A percentile compares a stretch with the other conserved stretches of the same genome.
These are phyloP conservation scores for Hyaloscypha finlandica DNA, from an alignment of 495 filamentous ascomycete species.

Conservation along the genomic window DNA sequence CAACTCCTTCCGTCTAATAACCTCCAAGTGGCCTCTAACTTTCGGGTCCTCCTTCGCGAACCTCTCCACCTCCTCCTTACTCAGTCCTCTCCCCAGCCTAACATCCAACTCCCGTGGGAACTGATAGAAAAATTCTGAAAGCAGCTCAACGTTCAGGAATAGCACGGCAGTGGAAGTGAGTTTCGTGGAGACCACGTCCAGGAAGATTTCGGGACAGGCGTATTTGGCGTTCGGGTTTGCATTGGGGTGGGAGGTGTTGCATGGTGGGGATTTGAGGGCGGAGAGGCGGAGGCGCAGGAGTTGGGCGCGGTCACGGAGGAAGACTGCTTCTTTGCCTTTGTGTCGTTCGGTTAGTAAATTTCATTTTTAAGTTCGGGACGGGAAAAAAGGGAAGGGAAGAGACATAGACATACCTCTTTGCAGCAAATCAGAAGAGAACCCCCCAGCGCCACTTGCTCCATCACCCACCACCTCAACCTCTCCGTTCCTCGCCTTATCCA, in stretches of 20 bases:
- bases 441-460: conserved; percentile 81
- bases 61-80: conserved; percentile 74
- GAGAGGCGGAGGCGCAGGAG: conserved; percentile 86
- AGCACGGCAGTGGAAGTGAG: conserved; percentile 92
- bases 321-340: conserved; percentile 83
- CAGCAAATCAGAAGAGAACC: conserved; percentile 83
- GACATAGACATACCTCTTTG: conserved; percentile 61
- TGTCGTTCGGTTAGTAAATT: conserved; percentile 2
- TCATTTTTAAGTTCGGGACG: neutral
- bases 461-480: conserved; percentile 83
- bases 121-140: conserved; percentile 95
- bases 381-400: neutral
- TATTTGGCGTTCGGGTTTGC: conserved; percentile 82
- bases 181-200: conserved; percentile 95
- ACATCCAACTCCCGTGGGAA: conserved; percentile 92
- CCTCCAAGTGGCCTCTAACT: conserved; percentile 83
- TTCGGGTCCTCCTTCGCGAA: conserved; percentile 94
- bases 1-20: conserved; percentile 88
- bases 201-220: conserved; percentile 94
- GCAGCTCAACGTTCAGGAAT: conserved; percentile 95
- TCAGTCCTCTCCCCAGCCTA: conserved; percentile 80
- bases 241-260: conserved; percentile 74
- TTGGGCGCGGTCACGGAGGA: conserved; percentile 87
- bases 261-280: conserved; percentile 78
- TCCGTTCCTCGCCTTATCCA: conserved; percentile 84